Base-by-base conservation (phyloP, 495 filamentous ascomycete species). In the Aspergillus haitiensis region DNA sequence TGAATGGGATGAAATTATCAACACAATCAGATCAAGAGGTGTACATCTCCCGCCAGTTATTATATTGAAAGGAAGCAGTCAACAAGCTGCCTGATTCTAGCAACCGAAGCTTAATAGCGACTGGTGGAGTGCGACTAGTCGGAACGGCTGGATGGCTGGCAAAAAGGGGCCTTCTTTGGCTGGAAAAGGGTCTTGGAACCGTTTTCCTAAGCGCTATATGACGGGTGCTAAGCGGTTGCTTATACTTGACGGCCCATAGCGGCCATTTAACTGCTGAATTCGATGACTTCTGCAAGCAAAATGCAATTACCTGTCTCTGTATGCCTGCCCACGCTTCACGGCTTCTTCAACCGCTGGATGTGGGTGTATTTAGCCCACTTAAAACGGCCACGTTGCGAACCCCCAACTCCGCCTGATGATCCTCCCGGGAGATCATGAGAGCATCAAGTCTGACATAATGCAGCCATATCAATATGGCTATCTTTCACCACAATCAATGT, bases 271-370 rank as follows among this genome's bases (percentile, higher is more conserved):
- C 63, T 16, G 58, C 56, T 33, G 59, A 66, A 55, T 70, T 69
- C 35, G 45, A 65, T 31, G 34, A 64, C 12, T 68, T 64, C 27
- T 64, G 46, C 21, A 42, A 60, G 13, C 10, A 59, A 7, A 46
- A 65, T 45, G 60, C 61, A 51, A 70, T 70, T 56, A 51, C 64
- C 13, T 48, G 56, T 8, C 49, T 70, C 15, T 67, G 59, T 44
- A 63, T 70, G 35, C 60, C 66, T 31, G n/a, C 66, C n/a, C 56
- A 70, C 51, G 58, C 63, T 11, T 68, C 67, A 7, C 64, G 71
- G 33, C 56, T 67, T 21, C 59, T 70, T 51, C 69, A 71, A 51
- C 67, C 68, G 6, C 65, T 73, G 15, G 67, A 73, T 62, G 61
- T 73, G 6, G 66, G 66, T 44, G n/a, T 60, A 57, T 68, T 70